Evolutionary conservation across 2,329 filamentous ascomycete species (phyloP).

Genomic region (Diaporthe helianthi): DNA sequence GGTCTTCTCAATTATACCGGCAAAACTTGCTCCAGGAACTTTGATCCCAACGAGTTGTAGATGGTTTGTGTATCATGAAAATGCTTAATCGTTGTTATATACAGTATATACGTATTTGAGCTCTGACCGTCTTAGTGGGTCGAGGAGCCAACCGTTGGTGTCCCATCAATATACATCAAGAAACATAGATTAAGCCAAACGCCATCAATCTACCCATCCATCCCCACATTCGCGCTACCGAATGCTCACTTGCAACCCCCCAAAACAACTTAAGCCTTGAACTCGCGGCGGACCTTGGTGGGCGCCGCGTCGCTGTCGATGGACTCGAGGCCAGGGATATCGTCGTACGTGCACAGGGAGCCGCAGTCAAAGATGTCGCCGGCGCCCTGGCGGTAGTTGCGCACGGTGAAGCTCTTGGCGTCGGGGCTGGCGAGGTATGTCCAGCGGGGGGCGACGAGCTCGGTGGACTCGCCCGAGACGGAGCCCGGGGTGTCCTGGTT

Average conservation of each 20-base stretch:
- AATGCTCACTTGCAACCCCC: neutral
- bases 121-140: no score
- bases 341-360: slow-evolving; percentile 2
- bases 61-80: neutral
- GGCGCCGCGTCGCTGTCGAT: slow-evolving; percentile 15
- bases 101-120: slow-evolving; percentile 1
- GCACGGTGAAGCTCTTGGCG: slow-evolving; percentile 22
- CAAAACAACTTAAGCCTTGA: neutral
- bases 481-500: slow-evolving; percentile 18
- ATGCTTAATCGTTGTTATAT: slow-evolving; percentile 10
- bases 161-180: slow-evolving; percentile 25
- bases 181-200: slow-evolving; percentile 3
- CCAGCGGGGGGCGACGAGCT: slow-evolving; percentile 10
- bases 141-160: neutral
- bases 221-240: no score
- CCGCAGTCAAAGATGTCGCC: slow-evolving; percentile 14
- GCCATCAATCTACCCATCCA: neutral
- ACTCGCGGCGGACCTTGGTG: neutral
- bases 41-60: neutral
- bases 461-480: slow-evolving; percentile 11
- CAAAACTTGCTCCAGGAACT: neutral
- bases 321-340: slow-evolving; percentile 18
- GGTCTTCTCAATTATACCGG: no score
- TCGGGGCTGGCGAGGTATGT: slow-evolving; percentile 12
- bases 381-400: slow-evolving; percentile 20